Evolutionary conservation across 2,329 filamentous ascomycete genomes (phyloP), one percentile per base, ranked within the genome.

Genomic region (Phialophora tarda): DNA sequence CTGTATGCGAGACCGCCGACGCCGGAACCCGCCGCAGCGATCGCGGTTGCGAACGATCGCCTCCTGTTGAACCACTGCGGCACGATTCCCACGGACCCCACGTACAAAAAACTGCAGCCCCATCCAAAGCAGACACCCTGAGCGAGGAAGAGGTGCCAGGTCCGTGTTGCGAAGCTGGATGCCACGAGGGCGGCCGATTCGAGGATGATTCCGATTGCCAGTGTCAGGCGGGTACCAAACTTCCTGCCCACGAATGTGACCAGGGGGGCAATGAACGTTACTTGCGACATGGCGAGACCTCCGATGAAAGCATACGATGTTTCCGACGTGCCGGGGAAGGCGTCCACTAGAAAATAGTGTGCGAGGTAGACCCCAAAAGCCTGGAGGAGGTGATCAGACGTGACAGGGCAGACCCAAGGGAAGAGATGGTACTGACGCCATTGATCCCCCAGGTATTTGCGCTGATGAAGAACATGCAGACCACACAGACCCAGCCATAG

Each of bases 291-390:
- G 2, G 65, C 70, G 8, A 75, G 56, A 1, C 73, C 72, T 1
- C 74, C 75, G n/a, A 77, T 69, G 30, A 77, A 72, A 6, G 75
- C 74, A 64, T 71, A 77, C 11, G 74, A 67, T 11, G 74, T 62
- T 23, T 57, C 62, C 2, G 56, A 67, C 1, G 73, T 69, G 11
- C 59, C 69, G 1, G 73, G 70, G 30, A 75, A 76, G 8, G 72
- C 71, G 8, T 75, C 62, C n/a, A 73, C 68, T 1, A 71, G 60
- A 4, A 81, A 71, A 63, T 79, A 82, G 55, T 80, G 74, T 3
- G 77, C 74, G 0, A 82, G 75, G 63, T 80, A 82, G 23, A 82
- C 76, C 38, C 77, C 78, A 64, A 79, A 82, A 17, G 75, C 73
- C 63, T 73, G 57, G 64, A 65, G 11, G 21, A 7, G 5, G 41